Base-by-base conservation (phyloP, 257 asterid species). In the Lavandula angustifolia region DNA sequence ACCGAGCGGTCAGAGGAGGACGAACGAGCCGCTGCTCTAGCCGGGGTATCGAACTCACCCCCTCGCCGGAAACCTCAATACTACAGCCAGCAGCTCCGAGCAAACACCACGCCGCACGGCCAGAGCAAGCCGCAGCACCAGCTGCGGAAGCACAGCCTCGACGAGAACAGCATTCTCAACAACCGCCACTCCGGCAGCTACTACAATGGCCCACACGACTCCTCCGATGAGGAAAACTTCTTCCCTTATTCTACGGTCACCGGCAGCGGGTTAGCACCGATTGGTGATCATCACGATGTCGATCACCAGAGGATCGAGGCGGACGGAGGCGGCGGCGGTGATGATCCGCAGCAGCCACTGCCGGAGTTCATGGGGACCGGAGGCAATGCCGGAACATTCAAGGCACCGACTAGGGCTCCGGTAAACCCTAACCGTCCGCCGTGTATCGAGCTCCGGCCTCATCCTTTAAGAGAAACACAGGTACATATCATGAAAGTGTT, bases 391-490 rank as follows among this genome's bases (percentile, higher is more conserved):
- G 95, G 89, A 16, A 78, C 77, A 17, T 84, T 82, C 44, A 84
- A 73, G 82, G 95, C 81, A 27, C 95, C 95, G 5, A 77, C 60
- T 18, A 73, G 92, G 56, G 87, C 89, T 5, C 79, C 92, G 1
- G 87, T 87, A 11, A 82, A 84, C 75, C 92, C 95, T 17, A 62
- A 52, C 51, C 83, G 95, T 5, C 92, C 95, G 5, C 75, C 84
- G 0, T 82, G 78, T 43, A 79, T 87, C 14, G 95, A 87, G 79
- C 95, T 87, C 8, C 76, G 95, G 65, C 95, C 95, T 58, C 95
- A 87, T 52, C 95, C 95, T n/a, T 76, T 87, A 14, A 73, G 87
- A 60, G 95, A 87, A 78, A 84, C 92, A 52, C 95, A 87, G 90
- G 94, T 81, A 48, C 12, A 64, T 6, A 6, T 17, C 27, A 22